Evolutionary conservation across 2,329 filamentous ascomycete species (phyloP), one percentile per base, ranked within the genome.

Genomic region (Coleophoma cylindrospora): DNA sequence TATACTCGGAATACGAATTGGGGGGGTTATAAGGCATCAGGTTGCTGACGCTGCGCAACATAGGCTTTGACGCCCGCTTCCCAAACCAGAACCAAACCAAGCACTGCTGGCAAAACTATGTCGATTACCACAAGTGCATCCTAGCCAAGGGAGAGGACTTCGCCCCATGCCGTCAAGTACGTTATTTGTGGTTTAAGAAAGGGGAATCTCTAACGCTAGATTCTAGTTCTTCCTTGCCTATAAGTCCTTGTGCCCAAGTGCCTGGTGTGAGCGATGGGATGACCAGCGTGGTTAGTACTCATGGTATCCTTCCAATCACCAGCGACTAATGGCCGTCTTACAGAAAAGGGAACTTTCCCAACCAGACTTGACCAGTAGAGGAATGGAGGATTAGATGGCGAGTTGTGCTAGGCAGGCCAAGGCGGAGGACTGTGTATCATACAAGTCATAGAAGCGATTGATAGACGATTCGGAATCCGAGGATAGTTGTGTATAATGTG

Each of bases 51-150:
- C 27, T 27, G 27, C 9, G 9, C 27, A 10, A 3, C 45, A 58
- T 66, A 96, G 94, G 94, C 80, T 95, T 95, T 79, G 94, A 99
- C 73, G 94, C 94, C 74, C 92, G 94, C 73, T 99, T 97, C 80
- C 94, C 94, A 69, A 96, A 99, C 81, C 79, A 84, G 80, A 99
- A 99, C 80, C 89, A 94, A 79, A 87, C 91, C 76, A 96, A 96
- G 87, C 91, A 99, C 84, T 99, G 94, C 89, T 99, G 94, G 94
- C 95, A 99, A 75, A 99, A 99, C 84, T 99, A 99, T 77, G 94
- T 99, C 79, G 94, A 99, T 76, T 97, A 99, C 83, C 89, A 99
- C 86, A 99, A 99, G 84, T 99, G 94, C 81, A 91, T 96, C 74
- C 79, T 86, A 70, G 92, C 91, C 76, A 97, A 97, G 84, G 92